Evolutionary conservation across 805 yeast genomes (phyloP).

Genomic region (Zygosaccharomyces siamensis): DNA sequence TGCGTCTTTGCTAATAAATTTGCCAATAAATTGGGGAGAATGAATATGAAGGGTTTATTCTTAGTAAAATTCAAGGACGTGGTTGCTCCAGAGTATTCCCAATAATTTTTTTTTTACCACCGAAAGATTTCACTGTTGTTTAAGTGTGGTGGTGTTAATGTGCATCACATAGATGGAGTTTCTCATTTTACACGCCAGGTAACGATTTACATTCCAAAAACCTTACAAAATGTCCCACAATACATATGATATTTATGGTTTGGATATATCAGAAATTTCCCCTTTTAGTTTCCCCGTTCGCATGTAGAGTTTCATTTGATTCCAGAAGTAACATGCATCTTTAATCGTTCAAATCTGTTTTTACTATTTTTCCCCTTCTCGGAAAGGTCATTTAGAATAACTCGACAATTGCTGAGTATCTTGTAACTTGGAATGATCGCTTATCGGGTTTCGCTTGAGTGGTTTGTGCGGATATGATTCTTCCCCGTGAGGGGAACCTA

Average conservation of each 20-base stretch:
- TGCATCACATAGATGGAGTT: slow-evolving; percentile 50
- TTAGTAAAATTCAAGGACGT: too few species aligned
- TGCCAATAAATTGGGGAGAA: too few species aligned
- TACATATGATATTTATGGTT: slow-evolving; percentile 38
- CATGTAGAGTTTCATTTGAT: slow-evolving; percentile 46
- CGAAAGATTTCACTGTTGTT: too few species aligned
- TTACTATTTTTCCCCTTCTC: slow-evolving; percentile 60
- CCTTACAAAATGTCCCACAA: slow-evolving; percentile 28
- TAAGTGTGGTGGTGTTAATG: slow-evolving; percentile 30
- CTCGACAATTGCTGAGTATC: slow-evolving; percentile 44
- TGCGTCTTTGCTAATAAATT: too few species aligned
- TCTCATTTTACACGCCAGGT: slow-evolving; percentile 54
- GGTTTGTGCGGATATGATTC: slow-evolving; percentile 44
- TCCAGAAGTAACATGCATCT: slow-evolving; percentile 39
- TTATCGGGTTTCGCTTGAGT: slow-evolving; percentile 48
- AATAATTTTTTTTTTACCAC: too few species aligned
- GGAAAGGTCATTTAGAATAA: slow-evolving; percentile 54
- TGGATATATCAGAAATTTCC: slow-evolving; percentile 42
- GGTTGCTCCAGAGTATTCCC: too few species aligned
- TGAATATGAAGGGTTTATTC: too few species aligned
- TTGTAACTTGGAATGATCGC: slow-evolving; percentile 53
- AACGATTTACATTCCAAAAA: slow-evolving; percentile 23
- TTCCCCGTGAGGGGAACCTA: slow-evolving; percentile 41
- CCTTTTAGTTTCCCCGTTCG: slow-evolving; percentile 43
- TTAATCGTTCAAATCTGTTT: slow-evolving; percentile 43